These are phyloP conservation scores for Arthrobotrys megalospora DNA, from an alignment of 2,329 filamentous ascomycete species.

Conservation along the genomic window DNA sequence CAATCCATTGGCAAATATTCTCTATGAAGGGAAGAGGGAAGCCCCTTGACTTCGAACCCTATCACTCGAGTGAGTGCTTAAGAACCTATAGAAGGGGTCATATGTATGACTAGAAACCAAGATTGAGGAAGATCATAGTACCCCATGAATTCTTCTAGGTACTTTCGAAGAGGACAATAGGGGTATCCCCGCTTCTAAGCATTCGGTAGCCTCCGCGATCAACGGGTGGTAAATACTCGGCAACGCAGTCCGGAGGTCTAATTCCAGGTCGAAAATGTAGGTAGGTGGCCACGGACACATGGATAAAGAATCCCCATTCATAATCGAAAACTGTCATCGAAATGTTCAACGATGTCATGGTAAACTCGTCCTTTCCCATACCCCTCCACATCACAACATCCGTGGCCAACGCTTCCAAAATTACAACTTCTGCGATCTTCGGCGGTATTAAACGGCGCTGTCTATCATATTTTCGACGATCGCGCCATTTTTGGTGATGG, in stretches of 20 bases:
- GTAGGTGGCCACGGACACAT: too few relatives aligned
- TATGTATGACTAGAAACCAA: slow-evolving; percentile 11
- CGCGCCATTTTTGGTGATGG: neutral
- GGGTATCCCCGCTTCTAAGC: slow-evolving; percentile 1
- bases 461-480: slow-evolving; percentile 26
- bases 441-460: slow-evolving; percentile 35
- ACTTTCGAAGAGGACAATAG: neutral
- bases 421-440: slow-evolving; percentile 25
- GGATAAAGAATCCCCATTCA: too few relatives aligned
- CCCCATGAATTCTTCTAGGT: neutral
- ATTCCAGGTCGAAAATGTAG: neutral
- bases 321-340: neutral
- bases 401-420: slow-evolving; percentile 33
- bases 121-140: slow-evolving; percentile 21
- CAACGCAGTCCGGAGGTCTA: slow-evolving; percentile 14
- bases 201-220: slow-evolving; percentile 38
- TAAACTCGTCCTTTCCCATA: neutral
- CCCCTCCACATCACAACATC: neutral
- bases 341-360: neutral
- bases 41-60: neutral
- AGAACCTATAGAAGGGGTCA: slow-evolving; percentile 30
- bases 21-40: neutral
- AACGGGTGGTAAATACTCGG: slow-evolving; percentile 14
- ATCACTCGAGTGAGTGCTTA: slow-evolving; percentile 1
- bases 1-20: neutral